Evolutionary conservation across 1,284 basidiomycete genomes (phyloP), one percentile per base, ranked within the genome.

Genomic region (Cutaneotrichosporon mucoides): DNA sequence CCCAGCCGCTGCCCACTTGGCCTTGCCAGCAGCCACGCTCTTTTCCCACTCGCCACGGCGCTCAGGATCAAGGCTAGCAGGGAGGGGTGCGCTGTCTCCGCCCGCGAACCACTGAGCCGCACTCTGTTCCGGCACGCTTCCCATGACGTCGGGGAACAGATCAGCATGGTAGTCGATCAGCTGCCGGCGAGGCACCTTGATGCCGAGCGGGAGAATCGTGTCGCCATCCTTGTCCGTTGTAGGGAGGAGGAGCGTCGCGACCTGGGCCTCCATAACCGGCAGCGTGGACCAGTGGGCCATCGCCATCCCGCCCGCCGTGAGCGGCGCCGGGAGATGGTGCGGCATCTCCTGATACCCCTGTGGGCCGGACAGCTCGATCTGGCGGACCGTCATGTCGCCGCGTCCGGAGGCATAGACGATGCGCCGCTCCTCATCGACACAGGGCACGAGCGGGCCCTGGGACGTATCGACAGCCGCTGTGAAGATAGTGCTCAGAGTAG

Each of bases 131-230:
- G 79, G 69, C 4, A 71, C 75, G 71, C 49, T 34, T 24, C 73
- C 68, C 0, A 49, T 9, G 11, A 76, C 64, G 9, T 76, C 72
- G 9, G 80, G 80, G 54, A 72, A 80, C 33, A 81, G 65, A 48
- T 81, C 79, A 3, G 66, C 64, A 53, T 80, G 77, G 53, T 76
- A 81, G 60, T 81, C 80, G 47, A 81, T 72, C 48, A 80, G 72
- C 56, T 79, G 78, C 53, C 79, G 62, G 45, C 79, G 67, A 0
- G 80, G 80, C 0, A 80, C 77, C 53, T 68, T 68, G 52, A 80
- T 67, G 0, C 68, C 62, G 0, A 80, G 61, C 0, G 80, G 79
- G 2, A 80, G 33, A 44, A 81, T 60, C 5, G 68, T 55, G 53
- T 77, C 75, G 7, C 74, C 72, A 63, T 75, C 76, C 59, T 73